Percentiles rank a stretch among this genome's conserved stretches.
phyloP scores from a whole-genome alignment of 1,139 yeast genomes.

The Taphrina sp. region DNA sequence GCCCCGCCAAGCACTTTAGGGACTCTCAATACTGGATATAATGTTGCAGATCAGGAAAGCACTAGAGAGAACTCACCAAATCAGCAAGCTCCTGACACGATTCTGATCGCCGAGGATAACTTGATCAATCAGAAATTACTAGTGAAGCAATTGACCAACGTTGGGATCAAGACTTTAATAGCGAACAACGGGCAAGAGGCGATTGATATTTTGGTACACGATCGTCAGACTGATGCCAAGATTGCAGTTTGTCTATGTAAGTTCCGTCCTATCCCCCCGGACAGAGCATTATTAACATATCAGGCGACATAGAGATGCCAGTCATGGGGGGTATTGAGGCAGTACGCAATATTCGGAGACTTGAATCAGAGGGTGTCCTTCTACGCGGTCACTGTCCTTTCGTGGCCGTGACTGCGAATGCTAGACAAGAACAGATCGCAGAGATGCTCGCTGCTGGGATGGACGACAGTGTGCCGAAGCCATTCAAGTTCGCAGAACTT shows the following conservation, averaged over 20 bases:
- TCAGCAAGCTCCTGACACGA: background rate
- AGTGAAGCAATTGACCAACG: conserved; percentile 73
- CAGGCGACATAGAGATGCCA: conserved; percentile 29
- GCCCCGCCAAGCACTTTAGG: background rate
- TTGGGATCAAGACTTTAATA: conserved; percentile 76
- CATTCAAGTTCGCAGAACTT: conserved; percentile 25
- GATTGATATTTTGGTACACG: conserved; percentile 9
- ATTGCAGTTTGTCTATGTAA: conserved; percentile 8
- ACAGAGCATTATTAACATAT: background rate
- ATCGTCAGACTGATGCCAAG: background rate
- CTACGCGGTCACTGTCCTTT: conserved; percentile 12
- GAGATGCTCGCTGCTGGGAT: conserved; percentile 31
- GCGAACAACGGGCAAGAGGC: conserved; percentile 84
- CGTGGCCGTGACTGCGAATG: conserved; percentile 31
- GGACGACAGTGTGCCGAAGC: conserved; percentile 31
- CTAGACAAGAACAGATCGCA: conserved; percentile 25
- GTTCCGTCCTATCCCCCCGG: background rate
- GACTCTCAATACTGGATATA: background rate
- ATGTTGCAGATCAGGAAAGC: background rate
- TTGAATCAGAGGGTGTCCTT: background rate
- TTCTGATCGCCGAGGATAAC: conserved; percentile 85
- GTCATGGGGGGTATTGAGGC: conserved; percentile 19
- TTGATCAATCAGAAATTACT: conserved; percentile 89
- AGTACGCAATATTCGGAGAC: conserved; percentile 5
- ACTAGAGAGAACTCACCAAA: background rate